Conservation (phyloP, 2,329 filamentous ascomycete genomes). For the Pestalotiopsis sp. region DNA sequence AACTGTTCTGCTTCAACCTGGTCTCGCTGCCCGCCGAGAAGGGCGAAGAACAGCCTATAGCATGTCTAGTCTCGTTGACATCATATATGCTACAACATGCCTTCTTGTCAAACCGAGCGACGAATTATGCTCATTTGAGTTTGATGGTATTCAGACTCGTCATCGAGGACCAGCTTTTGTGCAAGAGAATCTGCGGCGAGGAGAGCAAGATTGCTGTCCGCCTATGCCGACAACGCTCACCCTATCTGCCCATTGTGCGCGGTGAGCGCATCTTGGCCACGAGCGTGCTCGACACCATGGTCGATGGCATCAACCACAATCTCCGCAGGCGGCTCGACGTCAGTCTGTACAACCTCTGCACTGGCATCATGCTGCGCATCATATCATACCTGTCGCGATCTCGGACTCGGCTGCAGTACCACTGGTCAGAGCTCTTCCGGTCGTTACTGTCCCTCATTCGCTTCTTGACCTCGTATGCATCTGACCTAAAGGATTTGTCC, state of each 20-base stretch:
- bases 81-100: conserved; percentile 96
- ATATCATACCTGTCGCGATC: conserved; percentile 84
- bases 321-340: conserved; percentile 83
- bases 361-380: conserved; percentile 81
- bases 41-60: conserved; percentile 73
- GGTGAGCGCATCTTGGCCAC: conserved; percentile 75
- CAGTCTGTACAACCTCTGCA: conserved; percentile 78
- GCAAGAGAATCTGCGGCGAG: conserved; percentile 82
- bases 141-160: conserved; percentile 85
- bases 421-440: conserved; percentile 96
- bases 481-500: conserved; percentile 71
- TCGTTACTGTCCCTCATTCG: conserved; percentile 84
- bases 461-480: conserved; percentile 85
- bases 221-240: conserved; percentile 86
- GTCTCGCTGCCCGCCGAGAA: conserved; percentile 68
- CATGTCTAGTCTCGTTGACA: conserved; percentile 81
- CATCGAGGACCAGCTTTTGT: conserved; percentile 81
- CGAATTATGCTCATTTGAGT: conserved; percentile 83
- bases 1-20: conserved; percentile 87
- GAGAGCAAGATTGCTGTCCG: conserved; percentile 76
- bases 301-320: conserved; percentile 94
- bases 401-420: conserved; percentile 80
- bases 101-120: conserved; percentile 76
- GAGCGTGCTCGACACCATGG: conserved; percentile 80
- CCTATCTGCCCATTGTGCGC: conserved; percentile 76